Evolutionary conservation across 495 filamentous ascomycete species (phyloP).

Genomic region (Neurospora africana): DNA sequence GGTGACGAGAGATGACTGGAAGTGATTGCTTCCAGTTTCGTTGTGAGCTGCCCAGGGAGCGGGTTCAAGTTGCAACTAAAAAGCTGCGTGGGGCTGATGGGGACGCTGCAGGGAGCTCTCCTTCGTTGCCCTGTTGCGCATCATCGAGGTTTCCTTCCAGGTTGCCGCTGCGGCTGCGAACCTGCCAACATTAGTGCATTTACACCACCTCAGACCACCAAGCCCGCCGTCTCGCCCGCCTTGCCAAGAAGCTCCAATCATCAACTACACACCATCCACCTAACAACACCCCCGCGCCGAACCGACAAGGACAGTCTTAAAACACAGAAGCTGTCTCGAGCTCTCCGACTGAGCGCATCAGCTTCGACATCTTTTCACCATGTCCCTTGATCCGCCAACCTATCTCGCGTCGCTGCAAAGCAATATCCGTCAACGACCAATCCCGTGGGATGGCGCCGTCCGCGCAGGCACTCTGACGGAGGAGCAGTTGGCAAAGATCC

Average conservation of each 20-base stretch:
- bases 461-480: slow-evolving; percentile 90
- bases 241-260: background rate
- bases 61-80: background rate
- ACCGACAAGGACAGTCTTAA: background rate
- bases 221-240: background rate
- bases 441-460: slow-evolving; percentile 96
- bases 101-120: background rate
- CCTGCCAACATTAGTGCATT: background rate
- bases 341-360: background rate
- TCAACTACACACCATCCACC: background rate
- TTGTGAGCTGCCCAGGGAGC: background rate
- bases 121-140: background rate
- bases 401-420: slow-evolving; percentile 87
- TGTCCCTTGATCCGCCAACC: slow-evolving; percentile 79
- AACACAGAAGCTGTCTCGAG: background rate
- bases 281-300: background rate
- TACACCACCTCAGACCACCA: background rate
- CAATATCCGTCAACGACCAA: slow-evolving; percentile 87
- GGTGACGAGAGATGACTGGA: background rate
- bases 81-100: background rate
- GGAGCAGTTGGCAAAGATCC: slow-evolving; percentile 89
- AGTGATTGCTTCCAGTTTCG: background rate
- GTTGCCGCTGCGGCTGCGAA: background rate
- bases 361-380: slow-evolving; percentile 6
- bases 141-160: background rate